Evolutionary conservation across 2,329 filamentous ascomycete genomes (phyloP), one percentile per base, ranked within the genome.

Genomic region (Zasmidium citrigriseum): DNA sequence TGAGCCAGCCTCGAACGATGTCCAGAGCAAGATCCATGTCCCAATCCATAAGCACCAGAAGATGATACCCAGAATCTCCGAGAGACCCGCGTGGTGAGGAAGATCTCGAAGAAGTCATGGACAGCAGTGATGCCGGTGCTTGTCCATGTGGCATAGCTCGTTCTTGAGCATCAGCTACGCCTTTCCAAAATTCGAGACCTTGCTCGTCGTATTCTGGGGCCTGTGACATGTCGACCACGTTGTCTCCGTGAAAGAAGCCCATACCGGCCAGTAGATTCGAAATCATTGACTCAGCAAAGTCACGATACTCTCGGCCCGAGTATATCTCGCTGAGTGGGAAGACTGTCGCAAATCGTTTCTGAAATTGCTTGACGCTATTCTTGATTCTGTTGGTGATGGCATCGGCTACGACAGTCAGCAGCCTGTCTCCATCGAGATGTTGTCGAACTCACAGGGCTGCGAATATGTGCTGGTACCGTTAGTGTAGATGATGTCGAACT

Each of bases 181-280:
- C 18, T n/a, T 41, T 11, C 34, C 34, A 41, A n/a, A 41, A 41
- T 41, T 41, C 14, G 34, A 49, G 22, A 25, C 22, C 25, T 25
- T 25, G 46, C 16, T 18, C 46, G 22, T 49, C 46, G 46, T 49
- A 18, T 18, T 49, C 16, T 23, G 16, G 25, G n/a, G 45, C 23
- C 20, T 47, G 20, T 11, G 46, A 18, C 22, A 49, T 25, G 16
- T 25, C 46, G 22, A 25, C 46, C n/a, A 49, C 27, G 16, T 23
- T 49, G 22, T 41, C 34, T 16, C 46, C 46, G 25, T 49, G 46
- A 22, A 49, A 49, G 22, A 49, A 49, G 46, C 46, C 46, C 7
- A 49, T 49, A 22, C 46, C 46, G 14, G 22, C 46, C 21, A 49
- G 22, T 2, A 49, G 22, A 16, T 49, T 49, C 2, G 46, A 49